Conservation (phyloP, 305 asterid genomes). For the Striga hermonthica region DNA sequence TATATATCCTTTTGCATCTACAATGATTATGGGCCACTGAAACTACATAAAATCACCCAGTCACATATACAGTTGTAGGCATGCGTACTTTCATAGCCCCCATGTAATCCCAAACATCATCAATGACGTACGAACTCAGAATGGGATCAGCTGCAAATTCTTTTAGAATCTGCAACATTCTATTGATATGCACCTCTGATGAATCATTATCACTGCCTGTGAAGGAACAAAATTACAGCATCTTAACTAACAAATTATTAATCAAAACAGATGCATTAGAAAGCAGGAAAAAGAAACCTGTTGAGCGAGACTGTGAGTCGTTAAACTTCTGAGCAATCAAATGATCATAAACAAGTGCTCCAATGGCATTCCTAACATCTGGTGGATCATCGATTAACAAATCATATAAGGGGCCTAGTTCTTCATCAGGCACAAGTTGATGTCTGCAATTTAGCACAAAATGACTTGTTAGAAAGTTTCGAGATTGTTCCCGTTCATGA, state of each 20-base stretch:
- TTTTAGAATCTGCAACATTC: slow-evolving; percentile 86
- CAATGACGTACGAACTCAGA: slow-evolving; percentile 86
- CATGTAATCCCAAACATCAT: slow-evolving; percentile 99
- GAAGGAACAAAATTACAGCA: slow-evolving; percentile 19
- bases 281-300: slow-evolving; percentile 52
- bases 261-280: slow-evolving; percentile 23
- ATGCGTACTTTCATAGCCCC: slow-evolving; percentile 87
- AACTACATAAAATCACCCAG: slow-evolving; percentile 13
- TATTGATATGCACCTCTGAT: slow-evolving; percentile 71
- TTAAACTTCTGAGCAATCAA: slow-evolving; percentile 91
- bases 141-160: slow-evolving; percentile 88
- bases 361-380: slow-evolving; percentile 90
- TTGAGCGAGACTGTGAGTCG: slow-evolving; percentile 65
- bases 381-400: slow-evolving; percentile 93
- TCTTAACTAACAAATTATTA: slow-evolving; percentile 1
- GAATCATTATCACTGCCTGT: slow-evolving; percentile 67
- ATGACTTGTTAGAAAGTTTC: slow-evolving; percentile 32
- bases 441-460: slow-evolving; percentile 56
- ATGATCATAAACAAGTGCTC: slow-evolving; percentile 90
- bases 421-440: slow-evolving; percentile 96
- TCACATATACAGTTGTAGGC: background rate
- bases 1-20: slow-evolving; percentile 15
- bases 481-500: slow-evolving; percentile 13
- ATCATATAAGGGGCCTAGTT: slow-evolving; percentile 90
- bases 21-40: slow-evolving; percentile 26